Conservation (phyloP, 768 basidiomycete genomes). For the Suillus clintonianus region DNA sequence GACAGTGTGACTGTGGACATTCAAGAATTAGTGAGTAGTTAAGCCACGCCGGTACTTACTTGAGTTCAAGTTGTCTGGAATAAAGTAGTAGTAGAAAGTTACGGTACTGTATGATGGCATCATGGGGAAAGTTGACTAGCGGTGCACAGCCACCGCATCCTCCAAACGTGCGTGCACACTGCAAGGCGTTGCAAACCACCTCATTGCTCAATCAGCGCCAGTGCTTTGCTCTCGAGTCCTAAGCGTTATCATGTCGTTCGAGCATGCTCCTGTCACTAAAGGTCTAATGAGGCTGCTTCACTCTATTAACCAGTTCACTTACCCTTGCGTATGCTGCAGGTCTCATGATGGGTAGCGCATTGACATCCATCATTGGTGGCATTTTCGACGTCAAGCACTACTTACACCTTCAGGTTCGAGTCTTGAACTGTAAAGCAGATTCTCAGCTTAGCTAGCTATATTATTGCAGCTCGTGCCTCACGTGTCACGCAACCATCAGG, state of each 20-base stretch:
- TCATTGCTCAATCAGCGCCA: neutral
- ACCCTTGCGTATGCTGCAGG: conserved; percentile 43
- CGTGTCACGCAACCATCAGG: conserved; percentile 88
- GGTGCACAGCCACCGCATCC: neutral
- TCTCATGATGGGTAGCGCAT: conserved; percentile 70
- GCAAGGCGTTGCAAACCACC: neutral
- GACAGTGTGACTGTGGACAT: neutral
- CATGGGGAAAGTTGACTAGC: neutral
- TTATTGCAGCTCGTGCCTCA: conserved; percentile 74
- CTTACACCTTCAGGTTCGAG: conserved; percentile 74
- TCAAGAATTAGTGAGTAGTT: neutral
- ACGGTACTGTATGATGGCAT: neutral
- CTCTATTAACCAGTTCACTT: conserved; percentile 1
- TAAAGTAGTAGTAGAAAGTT: too few relatives aligned
- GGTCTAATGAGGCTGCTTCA: conserved; percentile 40
- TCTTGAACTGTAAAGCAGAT: conserved; percentile 5
- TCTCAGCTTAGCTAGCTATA: conserved; percentile 6
- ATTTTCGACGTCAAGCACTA: conserved; percentile 89
- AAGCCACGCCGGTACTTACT: neutral
- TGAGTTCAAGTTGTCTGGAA: neutral
- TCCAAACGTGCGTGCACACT: neutral
- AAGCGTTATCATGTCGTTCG: conserved; percentile 63
- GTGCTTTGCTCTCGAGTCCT: neutral
- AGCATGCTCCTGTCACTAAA: conserved; percentile 83
- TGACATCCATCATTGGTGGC: conserved; percentile 73